phyloP scores from a whole-genome alignment of 257 asterid species.

The Solanum gandarillasii region DNA sequence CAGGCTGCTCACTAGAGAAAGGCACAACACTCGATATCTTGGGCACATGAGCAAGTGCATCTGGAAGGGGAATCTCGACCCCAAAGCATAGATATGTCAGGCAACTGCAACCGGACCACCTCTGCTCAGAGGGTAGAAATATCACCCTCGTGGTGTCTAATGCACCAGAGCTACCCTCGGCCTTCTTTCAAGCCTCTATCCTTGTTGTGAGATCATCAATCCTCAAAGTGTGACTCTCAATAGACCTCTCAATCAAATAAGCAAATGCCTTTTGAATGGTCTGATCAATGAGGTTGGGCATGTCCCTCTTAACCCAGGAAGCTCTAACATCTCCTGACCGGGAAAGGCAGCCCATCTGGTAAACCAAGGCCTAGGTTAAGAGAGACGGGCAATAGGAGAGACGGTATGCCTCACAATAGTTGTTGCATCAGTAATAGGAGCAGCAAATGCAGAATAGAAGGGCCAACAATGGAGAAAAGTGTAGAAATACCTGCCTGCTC shows the following conservation, averaged over 20 bases:
- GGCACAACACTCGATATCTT: no score
- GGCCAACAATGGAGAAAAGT: not conserved
- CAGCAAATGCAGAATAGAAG: no score
- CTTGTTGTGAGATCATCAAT: not conserved
- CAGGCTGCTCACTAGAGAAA: not conserved
- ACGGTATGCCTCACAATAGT: not conserved
- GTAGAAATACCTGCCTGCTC: not conserved
- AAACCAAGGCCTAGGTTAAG: not conserved
- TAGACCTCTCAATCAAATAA: not conserved
- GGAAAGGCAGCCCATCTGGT: not conserved
- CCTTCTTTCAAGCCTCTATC: not conserved
- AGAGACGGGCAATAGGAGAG: no score
- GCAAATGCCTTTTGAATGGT: no score
- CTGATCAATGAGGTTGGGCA: not conserved
- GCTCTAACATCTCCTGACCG: not conserved
- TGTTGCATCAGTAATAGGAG: not conserved
- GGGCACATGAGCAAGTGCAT: not conserved
- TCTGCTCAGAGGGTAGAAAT: not conserved
- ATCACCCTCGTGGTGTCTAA: not conserved
- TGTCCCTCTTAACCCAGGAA: not conserved
- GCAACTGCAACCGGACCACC: not conserved
- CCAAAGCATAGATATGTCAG: no score
- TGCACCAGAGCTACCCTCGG: no score
- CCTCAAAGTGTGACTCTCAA: not conserved
- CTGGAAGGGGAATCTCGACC: no score